Conservation (phyloP, 2,329 filamentous ascomycete genomes). For the Graphilbum fragrans region DNA sequence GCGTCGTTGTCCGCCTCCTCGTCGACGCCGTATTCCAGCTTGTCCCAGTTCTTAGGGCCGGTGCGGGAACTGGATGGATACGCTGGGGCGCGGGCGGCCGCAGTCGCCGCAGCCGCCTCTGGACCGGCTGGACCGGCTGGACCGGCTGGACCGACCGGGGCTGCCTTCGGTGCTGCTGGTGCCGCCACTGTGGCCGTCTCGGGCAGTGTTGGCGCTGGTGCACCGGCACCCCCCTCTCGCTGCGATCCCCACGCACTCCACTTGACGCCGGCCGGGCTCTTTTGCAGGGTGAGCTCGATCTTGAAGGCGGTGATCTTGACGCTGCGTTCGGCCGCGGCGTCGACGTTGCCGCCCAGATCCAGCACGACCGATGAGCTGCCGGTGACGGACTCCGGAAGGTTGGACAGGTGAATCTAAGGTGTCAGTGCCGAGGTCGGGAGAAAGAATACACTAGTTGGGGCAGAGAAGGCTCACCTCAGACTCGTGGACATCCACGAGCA, state of each 20-base stretch:
- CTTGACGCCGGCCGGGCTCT: constrained; percentile 15
- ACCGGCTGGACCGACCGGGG: neutral
- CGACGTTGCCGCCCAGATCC: constrained; percentile 15
- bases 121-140: neutral
- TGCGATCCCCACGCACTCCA: constrained; percentile 20
- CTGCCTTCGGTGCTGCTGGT: neutral
- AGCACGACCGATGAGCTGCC: constrained; percentile 10
- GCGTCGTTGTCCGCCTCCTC: constrained; percentile 46
- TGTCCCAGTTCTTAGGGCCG: constrained; percentile 90
- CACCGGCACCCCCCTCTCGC: constrained; percentile 1
- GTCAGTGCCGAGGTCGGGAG: neutral
- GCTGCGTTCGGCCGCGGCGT: constrained; percentile 9
- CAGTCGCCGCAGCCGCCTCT: neutral
- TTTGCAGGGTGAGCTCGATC: constrained; percentile 20
- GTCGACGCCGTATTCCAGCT: constrained; percentile 42
- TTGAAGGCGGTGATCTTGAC: constrained; percentile 18
- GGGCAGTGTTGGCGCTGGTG: neutral
- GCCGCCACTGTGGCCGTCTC: no score
- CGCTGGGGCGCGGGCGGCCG: constrained; percentile 26
- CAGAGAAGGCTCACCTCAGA: constrained; percentile 7
- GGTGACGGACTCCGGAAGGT: constrained; percentile 11
- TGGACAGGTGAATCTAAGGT: constrained; percentile 1
- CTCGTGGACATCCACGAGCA: constrained; percentile 2
- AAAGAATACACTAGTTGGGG: neutral
- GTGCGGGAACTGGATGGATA: constrained; percentile 81